Base-by-base conservation (phyloP, 805 yeast genomes). In the Starmerella ratchasimensis region DNA sequence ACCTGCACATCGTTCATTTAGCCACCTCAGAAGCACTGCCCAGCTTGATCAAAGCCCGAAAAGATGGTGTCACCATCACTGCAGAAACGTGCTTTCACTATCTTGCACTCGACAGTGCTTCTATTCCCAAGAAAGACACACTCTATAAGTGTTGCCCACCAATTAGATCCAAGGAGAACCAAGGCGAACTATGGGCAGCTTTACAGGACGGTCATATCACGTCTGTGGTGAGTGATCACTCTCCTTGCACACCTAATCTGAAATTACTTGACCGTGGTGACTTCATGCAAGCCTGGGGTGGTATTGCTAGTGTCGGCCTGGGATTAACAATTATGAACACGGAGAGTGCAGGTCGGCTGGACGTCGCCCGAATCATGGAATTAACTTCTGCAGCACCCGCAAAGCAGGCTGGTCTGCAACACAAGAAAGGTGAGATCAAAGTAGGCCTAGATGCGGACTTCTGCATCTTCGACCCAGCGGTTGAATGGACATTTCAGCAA, bases 71-170 rank as follows among this genome's bases (percentile, higher is more conserved):
- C 19, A 42, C 47, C 19, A 66, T 86, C 38, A 64, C 93, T 0
- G 93, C 84, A 2, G 97, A 86, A 58, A 86, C 97, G 0, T 86
- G 97, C 58, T 86, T 83, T 71, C 97, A 86, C 57, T 86, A 86
- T 58, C 64, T 86, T 34, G 67, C 86, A 2, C 63, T 86, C 22
- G 64, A 68, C 10, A 79, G 94, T 3, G 95, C 84, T 53, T 65
- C 66, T 22, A 80, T 86, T 37, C 76, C 83, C 17, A 68, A 73
- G 50, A 70, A 80, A 37, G 72, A 77, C 18, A 88, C 97, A 3
- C 81, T 77, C 52, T 82, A 69, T 68, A 86, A 86, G 60, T 88
- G 96, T 58, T 86, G 96, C 58, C 97, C 97, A 1, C 97, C 97
- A 2, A 83, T 86, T 47, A 67, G 97, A 45, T 63, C 80, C 1